phyloP scores from a whole-genome alignment of 2,329 filamentous ascomycete species.

The Colletotrichum godetiae region DNA sequence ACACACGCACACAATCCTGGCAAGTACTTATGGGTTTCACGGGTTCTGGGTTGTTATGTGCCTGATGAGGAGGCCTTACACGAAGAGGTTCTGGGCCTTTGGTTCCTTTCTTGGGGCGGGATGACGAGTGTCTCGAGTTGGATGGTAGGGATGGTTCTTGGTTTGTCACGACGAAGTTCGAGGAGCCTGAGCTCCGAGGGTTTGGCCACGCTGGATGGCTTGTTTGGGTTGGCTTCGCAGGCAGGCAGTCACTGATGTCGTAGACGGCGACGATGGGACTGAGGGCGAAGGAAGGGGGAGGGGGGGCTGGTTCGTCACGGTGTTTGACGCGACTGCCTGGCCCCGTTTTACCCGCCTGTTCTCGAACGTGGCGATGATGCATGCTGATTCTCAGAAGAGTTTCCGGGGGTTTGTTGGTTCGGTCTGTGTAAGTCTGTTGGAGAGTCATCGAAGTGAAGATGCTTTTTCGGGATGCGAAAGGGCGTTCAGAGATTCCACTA shows the following conservation, averaged over 20 bases:
- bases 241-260: background rate
- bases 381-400: background rate
- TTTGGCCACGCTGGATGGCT: background rate
- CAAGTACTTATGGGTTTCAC: background rate
- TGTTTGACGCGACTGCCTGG: background rate
- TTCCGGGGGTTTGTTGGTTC: background rate
- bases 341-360: background rate
- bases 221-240: background rate
- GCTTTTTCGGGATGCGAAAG: background rate
- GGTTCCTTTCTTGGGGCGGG: background rate
- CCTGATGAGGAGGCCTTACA: background rate
- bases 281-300: no score
- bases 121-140: background rate
- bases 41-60: background rate
- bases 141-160: background rate
- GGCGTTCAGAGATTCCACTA: background rate
- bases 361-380: background rate
- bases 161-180: background rate
- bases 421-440: no score
- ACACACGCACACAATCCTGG: background rate
- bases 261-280: background rate
- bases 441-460: no score
- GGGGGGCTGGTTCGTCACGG: background rate
- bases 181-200: background rate
- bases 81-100: background rate